Evolutionary conservation across 805 yeast species (phyloP).

Genomic region (Jamesozyma piceae): DNA sequence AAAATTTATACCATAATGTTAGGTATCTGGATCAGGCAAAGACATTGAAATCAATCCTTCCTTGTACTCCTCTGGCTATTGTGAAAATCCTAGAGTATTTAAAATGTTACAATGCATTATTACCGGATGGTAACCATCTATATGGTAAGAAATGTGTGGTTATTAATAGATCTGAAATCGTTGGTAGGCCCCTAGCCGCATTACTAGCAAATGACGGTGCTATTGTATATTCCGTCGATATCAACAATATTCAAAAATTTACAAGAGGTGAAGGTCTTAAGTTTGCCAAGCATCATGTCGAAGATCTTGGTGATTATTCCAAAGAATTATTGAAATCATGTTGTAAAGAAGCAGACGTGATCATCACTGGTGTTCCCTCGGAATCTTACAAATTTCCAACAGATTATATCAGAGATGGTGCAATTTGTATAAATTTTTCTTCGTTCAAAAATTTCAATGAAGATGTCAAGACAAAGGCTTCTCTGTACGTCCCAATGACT

Average conservation of each 20-base stretch:
- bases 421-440: constrained; percentile 83
- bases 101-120: constrained; percentile 72
- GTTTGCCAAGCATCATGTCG: constrained; percentile 73
- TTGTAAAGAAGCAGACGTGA: constrained; percentile 73
- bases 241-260: constrained; percentile 79
- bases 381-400: constrained; percentile 78
- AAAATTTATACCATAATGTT: constrained; percentile 88
- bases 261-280: constrained; percentile 89
- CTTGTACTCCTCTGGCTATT: constrained; percentile 93
- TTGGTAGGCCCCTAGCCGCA: constrained; percentile 95
- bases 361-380: constrained; percentile 92
- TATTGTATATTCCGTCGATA: constrained; percentile 82
- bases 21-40: constrained; percentile 74
- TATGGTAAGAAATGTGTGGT: constrained; percentile 89
- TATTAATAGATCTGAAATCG: constrained; percentile 91
- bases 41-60: constrained; percentile 73
- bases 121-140: constrained; percentile 83
- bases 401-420: constrained; percentile 71
- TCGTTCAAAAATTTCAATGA: constrained; percentile 82
- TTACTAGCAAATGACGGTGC: constrained; percentile 96
- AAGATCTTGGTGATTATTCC: constrained; percentile 40
- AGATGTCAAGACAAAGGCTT: constrained; percentile 74
- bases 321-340: constrained; percentile 44
- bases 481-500: constrained; percentile 87
- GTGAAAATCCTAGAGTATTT: constrained; percentile 87